Evolutionary conservation across 225 moss, liverwort and hornwort genomes (phyloP).

Genomic region (Neckera pumila): DNA sequence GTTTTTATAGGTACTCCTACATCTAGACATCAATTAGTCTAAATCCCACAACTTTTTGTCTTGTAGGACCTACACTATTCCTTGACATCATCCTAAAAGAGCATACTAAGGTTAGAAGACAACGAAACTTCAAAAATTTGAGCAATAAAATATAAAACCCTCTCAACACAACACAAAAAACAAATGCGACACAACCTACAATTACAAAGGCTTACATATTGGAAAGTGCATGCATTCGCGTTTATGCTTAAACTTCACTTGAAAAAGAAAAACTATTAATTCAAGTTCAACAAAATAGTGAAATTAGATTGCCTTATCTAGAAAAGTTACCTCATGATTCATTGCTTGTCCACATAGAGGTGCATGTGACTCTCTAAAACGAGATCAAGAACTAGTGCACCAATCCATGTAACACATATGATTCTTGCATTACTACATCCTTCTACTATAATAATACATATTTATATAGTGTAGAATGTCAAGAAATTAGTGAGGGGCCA

Average conservation of each 20-base stretch:
- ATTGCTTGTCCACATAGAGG: too few species aligned
- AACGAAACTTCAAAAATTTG: background rate
- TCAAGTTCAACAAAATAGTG: too few species aligned
- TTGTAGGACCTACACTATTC: accelerated
- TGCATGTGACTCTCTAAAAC: too few species aligned
- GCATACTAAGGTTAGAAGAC: accelerated
- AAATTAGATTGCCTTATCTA: too few species aligned
- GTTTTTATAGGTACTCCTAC: too few species aligned
- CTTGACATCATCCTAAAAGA: accelerated
- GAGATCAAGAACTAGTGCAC: too few species aligned
- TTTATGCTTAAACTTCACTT: background rate
- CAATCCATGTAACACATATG: too few species aligned
- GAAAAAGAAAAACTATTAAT: background rate
- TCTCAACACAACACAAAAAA: background rate
- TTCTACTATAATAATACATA: too few species aligned
- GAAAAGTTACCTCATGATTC: too few species aligned
- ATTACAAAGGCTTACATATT: background rate
- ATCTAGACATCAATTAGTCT: accelerated
- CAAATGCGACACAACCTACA: accelerated
- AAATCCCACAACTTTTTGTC: accelerated
- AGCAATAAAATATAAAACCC: background rate
- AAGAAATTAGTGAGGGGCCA: too few species aligned
- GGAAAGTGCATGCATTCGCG: background rate
- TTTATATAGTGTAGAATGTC: too few species aligned
- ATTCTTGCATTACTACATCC: too few species aligned